Evolutionary conservation across 2,329 filamentous ascomycete species (phyloP).

Genomic region (Stachybotrys chlorohalonatus): DNA sequence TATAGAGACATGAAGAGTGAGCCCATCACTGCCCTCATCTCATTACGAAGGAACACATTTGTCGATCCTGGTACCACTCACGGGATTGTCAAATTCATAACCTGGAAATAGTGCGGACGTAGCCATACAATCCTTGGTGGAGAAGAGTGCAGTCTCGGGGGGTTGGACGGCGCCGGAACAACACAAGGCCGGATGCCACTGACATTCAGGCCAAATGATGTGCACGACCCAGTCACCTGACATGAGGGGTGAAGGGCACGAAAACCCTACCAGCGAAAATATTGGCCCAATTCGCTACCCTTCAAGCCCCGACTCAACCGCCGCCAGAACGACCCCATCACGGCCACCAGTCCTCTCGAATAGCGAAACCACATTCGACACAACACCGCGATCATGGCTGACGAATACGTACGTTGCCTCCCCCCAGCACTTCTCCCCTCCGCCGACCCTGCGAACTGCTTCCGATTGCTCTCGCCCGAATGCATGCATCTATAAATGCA

Average conservation of each 20-base stretch:
- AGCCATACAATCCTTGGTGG: no score
- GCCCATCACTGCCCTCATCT: no score
- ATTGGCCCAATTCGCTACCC: conserved; percentile 19
- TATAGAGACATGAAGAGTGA: no score
- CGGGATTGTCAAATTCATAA: no score
- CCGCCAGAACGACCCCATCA: conserved; percentile 22
- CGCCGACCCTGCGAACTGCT: not conserved
- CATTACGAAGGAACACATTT: no score
- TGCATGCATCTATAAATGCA: not conserved
- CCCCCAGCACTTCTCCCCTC: conserved; percentile 15
- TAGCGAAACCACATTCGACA: conserved; percentile 31
- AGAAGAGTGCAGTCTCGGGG: no score
- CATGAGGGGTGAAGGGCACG: conserved; percentile 25
- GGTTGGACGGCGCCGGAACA: not conserved
- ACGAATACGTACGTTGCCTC: conserved; percentile 71
- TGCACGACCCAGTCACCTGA: conserved; percentile 18
- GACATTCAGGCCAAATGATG: not conserved
- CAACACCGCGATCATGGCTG: conserved; percentile 63
- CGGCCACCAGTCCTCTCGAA: conserved; percentile 28
- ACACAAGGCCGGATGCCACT: not conserved
- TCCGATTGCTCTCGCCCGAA: not conserved
- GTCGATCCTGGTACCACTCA: no score
- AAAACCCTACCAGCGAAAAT: conserved; percentile 29
- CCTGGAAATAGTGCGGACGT: no score
- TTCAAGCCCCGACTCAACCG: conserved; percentile 14